Percentiles rank a stretch among this genome's conserved stretches.
These are phyloP conservation scores for Hypericum perforatum DNA, from an alignment of 345 rosid species.

Conservation along the genomic window DNA sequence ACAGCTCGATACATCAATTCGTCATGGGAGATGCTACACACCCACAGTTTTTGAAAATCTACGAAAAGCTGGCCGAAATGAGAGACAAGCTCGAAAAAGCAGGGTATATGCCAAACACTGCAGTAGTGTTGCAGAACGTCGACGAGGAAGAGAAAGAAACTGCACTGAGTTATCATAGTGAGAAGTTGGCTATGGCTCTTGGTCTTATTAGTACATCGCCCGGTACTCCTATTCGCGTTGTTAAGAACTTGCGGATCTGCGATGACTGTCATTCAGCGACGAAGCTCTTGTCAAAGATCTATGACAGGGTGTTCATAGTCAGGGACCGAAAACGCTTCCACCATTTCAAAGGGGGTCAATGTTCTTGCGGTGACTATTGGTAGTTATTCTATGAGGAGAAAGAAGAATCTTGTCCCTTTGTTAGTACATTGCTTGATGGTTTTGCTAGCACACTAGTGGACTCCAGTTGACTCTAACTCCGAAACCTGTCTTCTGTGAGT, in stretches of 20 bases:
- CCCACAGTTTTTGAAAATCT: conserved; percentile 14
- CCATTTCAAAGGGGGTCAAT: conserved; percentile 20
- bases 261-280: conserved; percentile 21
- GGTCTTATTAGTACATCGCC: conserved; percentile 24
- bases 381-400: neutral
- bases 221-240: conserved; percentile 12
- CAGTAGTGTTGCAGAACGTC: conserved; percentile 14
- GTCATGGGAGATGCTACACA: conserved; percentile 22
- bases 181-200: conserved; percentile 26
- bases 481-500: too few species aligned
- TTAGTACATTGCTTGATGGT: too few species aligned
- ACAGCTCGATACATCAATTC: conserved; percentile 23
- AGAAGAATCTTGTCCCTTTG: too few species aligned
- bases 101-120: conserved; percentile 22
- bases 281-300: conserved; percentile 24
- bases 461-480: too few species aligned
- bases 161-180: conserved; percentile 18
- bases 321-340: conserved; percentile 29
- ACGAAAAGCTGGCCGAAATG: conserved; percentile 18
- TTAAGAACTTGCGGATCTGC: conserved; percentile 27
- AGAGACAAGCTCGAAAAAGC: conserved; percentile 16
- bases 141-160: conserved; percentile 23
- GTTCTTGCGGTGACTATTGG: conserved; percentile 26
- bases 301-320: conserved; percentile 16
- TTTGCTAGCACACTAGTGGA: too few species aligned